phyloP scores from a whole-genome alignment of 495 filamentous ascomycete species.

The Talaromyces stipitatus region DNA sequence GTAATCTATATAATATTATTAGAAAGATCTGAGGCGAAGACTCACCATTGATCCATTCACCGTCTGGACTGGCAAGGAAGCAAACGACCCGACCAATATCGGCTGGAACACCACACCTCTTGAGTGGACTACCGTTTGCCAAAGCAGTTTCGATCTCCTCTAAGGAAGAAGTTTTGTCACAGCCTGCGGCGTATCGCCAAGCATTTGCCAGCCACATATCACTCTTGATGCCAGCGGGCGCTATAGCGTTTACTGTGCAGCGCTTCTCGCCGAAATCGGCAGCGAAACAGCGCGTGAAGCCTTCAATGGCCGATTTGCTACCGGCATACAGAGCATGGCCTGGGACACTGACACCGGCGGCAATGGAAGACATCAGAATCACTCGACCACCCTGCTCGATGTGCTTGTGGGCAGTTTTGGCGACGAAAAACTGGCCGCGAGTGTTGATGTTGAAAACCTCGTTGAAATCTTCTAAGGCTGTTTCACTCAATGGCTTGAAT shows the following conservation, averaged over 20 bases:
- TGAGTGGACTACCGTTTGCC: constrained; percentile 37
- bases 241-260: constrained; percentile 71
- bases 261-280: constrained; percentile 63
- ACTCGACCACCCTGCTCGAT: constrained; percentile 59
- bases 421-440: constrained; percentile 77
- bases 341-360: constrained; percentile 52
- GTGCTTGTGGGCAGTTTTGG: constrained; percentile 65
- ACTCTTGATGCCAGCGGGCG: constrained; percentile 69
- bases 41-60: constrained; percentile 56
- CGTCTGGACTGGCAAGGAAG: constrained; percentile 47
- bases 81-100: constrained; percentile 53
- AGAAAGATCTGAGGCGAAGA: constrained; percentile 6
- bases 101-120: constrained; percentile 45
- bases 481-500: constrained; percentile 49
- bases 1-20: neutral
- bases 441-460: constrained; percentile 70
- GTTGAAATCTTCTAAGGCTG: constrained; percentile 70
- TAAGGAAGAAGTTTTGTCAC: constrained; percentile 24
- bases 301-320: constrained; percentile 70
- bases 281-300: constrained; percentile 68
- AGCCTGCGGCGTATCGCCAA: constrained; percentile 56
- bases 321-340: constrained; percentile 72
- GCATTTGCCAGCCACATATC: constrained; percentile 68
- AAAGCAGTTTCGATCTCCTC: constrained; percentile 36
- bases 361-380: constrained; percentile 49